phyloP scores from a whole-genome alignment of 768 basidiomycete species.

The Lanmaoa pseudosensibilis region DNA sequence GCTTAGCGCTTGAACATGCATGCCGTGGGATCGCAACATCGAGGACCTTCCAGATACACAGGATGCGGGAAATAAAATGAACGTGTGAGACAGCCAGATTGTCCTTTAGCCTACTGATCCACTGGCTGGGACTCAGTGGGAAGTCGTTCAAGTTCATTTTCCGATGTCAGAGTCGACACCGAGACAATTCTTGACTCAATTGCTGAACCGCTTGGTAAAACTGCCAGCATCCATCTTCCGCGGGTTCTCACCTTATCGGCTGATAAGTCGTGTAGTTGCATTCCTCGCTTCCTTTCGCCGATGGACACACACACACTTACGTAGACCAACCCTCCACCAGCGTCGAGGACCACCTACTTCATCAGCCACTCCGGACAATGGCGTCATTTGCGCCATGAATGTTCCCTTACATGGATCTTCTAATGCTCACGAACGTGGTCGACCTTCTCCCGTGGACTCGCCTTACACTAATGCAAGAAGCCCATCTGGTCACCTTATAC shows the following conservation, averaged over 20 bases:
- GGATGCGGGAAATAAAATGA: background rate
- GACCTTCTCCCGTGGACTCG: constrained; percentile 12
- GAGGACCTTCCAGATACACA: background rate
- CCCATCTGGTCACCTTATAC: constrained; percentile 21
- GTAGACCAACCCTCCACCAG: background rate
- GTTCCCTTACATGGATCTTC: constrained; percentile 4
- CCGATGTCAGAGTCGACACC: background rate
- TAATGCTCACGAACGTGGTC: background rate
- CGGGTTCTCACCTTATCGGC: background rate
- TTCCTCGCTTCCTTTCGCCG: constrained; percentile 5
- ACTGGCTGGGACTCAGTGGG: background rate
- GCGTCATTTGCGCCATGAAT: constrained; percentile 17
- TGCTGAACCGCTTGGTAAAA: constrained; percentile 3
- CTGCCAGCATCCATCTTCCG: background rate
- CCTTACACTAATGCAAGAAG: constrained; percentile 15
- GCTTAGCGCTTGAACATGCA: too few species aligned
- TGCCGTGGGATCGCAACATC: background rate
- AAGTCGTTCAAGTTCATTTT: background rate
- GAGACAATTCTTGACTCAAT: background rate
- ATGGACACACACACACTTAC: background rate
- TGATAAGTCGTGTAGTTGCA: background rate
- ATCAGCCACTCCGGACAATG: background rate
- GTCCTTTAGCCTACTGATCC: background rate
- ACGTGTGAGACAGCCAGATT: background rate
- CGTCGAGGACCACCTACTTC: background rate